Percentiles rank a stretch among this genome's conserved stretches.
phyloP scores from a whole-genome alignment of 2,329 filamentous ascomycete species.

The Ramichloridium luteum region DNA sequence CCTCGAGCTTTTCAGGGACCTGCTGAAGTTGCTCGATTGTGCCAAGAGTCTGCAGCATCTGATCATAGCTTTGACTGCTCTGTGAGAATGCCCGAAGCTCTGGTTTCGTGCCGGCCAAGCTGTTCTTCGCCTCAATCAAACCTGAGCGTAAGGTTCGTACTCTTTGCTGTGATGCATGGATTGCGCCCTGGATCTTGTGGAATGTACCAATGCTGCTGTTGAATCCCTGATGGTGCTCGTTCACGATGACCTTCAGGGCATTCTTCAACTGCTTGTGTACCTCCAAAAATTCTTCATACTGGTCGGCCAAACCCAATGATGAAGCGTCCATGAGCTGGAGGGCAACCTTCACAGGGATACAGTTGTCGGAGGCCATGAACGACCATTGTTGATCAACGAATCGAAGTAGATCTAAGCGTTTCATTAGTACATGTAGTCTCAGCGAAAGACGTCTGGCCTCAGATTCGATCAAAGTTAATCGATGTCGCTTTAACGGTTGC shows the following conservation, averaged over 20 bases:
- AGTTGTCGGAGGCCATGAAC: conserved; percentile 78
- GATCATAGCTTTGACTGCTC: conserved; percentile 80
- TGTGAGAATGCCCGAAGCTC: conserved; percentile 83
- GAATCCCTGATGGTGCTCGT: conserved; percentile 98
- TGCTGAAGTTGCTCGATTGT: conserved; percentile 65
- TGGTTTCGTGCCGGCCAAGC: conserved; percentile 72
- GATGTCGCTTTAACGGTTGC: no score
- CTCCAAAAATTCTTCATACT: conserved; percentile 71
- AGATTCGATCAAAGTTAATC: no score
- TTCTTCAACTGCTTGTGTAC: conserved; percentile 83
- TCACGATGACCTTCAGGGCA: conserved; percentile 86
- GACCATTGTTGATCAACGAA: conserved; percentile 84
- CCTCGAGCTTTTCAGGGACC: conserved; percentile 85
- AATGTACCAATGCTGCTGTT: conserved; percentile 98
- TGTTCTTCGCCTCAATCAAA: conserved; percentile 66
- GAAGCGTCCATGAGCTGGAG: conserved; percentile 87
- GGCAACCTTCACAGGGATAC: conserved; percentile 87
- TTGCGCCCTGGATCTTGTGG: conserved; percentile 93
- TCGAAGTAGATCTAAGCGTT: conserved; percentile 55
- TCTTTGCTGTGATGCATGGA: conserved; percentile 74
- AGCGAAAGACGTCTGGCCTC: no score
- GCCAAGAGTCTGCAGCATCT: conserved; percentile 68
- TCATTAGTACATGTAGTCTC: no score
- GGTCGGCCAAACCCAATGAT: conserved; percentile 81
- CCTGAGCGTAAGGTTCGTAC: conserved; percentile 74